Conservation (phyloP, 768 basidiomycete species). For the Mycena pura region DNA sequence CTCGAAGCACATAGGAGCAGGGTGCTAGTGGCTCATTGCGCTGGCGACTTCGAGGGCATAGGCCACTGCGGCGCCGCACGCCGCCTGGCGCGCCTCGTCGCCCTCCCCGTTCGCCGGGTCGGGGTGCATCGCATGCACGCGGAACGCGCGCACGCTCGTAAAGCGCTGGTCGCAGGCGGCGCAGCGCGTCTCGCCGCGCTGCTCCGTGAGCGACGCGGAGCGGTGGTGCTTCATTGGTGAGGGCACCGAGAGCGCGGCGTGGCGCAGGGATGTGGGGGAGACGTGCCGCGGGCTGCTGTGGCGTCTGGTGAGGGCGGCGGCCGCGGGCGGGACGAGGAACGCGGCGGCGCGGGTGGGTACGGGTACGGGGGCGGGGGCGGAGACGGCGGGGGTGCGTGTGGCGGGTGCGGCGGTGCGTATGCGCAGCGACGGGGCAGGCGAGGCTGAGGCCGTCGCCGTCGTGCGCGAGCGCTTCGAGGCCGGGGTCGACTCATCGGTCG, state of each 20-base stretch:
- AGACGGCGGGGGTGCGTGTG: neutral
- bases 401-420: neutral
- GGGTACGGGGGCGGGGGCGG: neutral
- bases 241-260: slow-evolving; percentile 8
- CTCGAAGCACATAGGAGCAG: neutral
- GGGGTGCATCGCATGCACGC: slow-evolving; percentile 13
- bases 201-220: neutral
- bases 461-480: slow-evolving; percentile 22
- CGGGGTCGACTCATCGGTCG: slow-evolving; percentile 8
- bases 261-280: neutral
- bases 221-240: too few species aligned
- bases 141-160: slow-evolving; percentile 15
- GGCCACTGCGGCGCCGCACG: slow-evolving; percentile 22
- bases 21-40: neutral
- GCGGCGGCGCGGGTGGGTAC: neutral
- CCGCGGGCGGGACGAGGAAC: slow-evolving; percentile 21
- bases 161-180: slow-evolving; percentile 24
- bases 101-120: neutral
- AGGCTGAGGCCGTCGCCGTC: too few species aligned
- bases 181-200: slow-evolving; percentile 11
- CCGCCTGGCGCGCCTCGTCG: neutral
- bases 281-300: slow-evolving; percentile 20
- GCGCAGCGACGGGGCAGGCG: neutral
- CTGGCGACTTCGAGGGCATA: slow-evolving; percentile 22
- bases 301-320: slow-evolving; percentile 12